Evolutionary conservation across 1,284 basidiomycete species (phyloP).

Genomic region (Exsudoporus floridanus): DNA sequence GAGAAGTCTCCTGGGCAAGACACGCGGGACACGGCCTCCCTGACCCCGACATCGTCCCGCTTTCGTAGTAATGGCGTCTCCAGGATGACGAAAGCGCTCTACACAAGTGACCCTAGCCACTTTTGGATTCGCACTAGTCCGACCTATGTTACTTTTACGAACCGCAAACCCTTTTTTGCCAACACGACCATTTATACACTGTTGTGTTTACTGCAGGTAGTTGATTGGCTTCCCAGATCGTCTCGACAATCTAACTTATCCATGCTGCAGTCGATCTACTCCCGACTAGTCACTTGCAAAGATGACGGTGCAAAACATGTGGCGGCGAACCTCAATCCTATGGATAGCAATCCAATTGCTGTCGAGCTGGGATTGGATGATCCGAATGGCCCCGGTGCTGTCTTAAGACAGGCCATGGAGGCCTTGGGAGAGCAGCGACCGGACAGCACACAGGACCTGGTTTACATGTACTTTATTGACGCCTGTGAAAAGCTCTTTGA

Average conservation of each 20-base stretch:
- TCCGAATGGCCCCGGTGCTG: slow-evolving; percentile 66
- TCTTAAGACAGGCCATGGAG: slow-evolving; percentile 64
- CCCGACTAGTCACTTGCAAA: slow-evolving; percentile 85
- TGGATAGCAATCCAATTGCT: slow-evolving; percentile 70
- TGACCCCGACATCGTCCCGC: slow-evolving; percentile 20
- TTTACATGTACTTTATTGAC: slow-evolving; percentile 87
- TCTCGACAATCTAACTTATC: slow-evolving; percentile 5
- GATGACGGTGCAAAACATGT: slow-evolving; percentile 68
- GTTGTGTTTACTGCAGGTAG: slow-evolving; percentile 83
- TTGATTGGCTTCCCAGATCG: slow-evolving; percentile 1
- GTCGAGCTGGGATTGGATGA: slow-evolving; percentile 74
- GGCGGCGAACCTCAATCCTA: slow-evolving; percentile 54
- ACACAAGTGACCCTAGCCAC: slow-evolving; percentile 40
- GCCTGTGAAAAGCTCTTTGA: slow-evolving; percentile 95
- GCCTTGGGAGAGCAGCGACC: slow-evolving; percentile 40
- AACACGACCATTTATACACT: slow-evolving; percentile 94
- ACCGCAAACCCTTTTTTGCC: slow-evolving; percentile 73
- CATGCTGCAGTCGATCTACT: slow-evolving; percentile 76
- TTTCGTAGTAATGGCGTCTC: slow-evolving; percentile 39
- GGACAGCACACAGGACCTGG: slow-evolving; percentile 52
- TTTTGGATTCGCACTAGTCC: slow-evolving; percentile 59
- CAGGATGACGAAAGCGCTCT: slow-evolving; percentile 32
- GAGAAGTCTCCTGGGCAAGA: slow-evolving; percentile 45
- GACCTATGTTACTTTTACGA: slow-evolving; percentile 31
- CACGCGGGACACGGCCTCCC: slow-evolving; percentile 1